Conservation (phyloP, 441 rosid species). For the Melastoma candidum region DNA sequence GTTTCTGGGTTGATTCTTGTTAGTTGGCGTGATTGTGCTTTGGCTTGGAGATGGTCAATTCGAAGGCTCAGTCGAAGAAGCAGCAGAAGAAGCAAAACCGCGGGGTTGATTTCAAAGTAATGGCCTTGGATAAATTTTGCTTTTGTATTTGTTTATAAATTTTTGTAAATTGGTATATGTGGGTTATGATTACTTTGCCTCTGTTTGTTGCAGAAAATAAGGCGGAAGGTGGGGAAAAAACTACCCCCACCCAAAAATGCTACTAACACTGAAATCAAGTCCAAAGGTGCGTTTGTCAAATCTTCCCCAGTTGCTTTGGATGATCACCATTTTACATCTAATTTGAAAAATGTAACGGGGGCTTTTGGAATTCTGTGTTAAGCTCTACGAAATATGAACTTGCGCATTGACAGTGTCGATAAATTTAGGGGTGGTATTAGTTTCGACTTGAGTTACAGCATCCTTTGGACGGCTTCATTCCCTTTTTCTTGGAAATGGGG, state of each 20-base stretch:
- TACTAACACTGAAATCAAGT: conserved; percentile 78
- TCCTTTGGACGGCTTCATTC: no score
- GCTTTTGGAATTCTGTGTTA: no score
- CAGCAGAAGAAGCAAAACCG: conserved; percentile 41
- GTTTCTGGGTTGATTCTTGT: no score
- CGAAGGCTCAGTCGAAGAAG: conserved; percentile 55
- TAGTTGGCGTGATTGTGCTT: not conserved
- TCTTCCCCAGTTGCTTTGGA: not conserved
- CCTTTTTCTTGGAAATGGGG: no score
- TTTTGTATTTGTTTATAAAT: not conserved
- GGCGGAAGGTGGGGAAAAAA: conserved; percentile 81
- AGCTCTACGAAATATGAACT: no score
- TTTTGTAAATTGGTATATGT: not conserved
- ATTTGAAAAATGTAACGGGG: no score
- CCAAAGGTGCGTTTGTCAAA: conserved; percentile 44
- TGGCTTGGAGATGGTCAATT: conserved; percentile 33
- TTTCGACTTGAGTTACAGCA: no score
- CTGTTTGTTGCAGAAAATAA: conserved; percentile 55
- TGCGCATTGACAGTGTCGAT: no score
- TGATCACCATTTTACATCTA: no score
- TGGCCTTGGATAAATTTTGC: not conserved
- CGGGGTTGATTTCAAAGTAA: conserved; percentile 62
- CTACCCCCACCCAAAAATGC: conserved; percentile 90
- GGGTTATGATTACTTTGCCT: not conserved
- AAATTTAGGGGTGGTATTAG: no score